A percentile compares a stretch with the other conserved stretches of the same genome.
These are phyloP conservation scores for Eucalyptus cloeziana DNA, from an alignment of 345 rosid genomes.

Conservation along the genomic window DNA sequence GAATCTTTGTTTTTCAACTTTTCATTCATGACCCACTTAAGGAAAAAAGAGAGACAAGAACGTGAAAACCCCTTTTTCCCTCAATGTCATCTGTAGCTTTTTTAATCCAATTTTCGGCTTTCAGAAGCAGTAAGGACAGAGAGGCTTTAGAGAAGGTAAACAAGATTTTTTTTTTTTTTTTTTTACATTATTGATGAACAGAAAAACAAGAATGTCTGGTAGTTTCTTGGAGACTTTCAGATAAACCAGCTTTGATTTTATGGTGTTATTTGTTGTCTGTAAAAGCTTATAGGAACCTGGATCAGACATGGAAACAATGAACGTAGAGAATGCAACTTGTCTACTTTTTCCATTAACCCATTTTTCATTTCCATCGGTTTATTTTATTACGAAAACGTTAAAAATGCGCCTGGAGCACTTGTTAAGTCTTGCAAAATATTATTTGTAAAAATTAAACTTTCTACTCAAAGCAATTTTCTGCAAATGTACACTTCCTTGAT, in stretches of 20 bases:
- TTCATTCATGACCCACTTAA: neutral
- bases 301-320: neutral
- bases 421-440: neutral
- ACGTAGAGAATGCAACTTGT: neutral
- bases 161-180: fast-evolving
- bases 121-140: neutral
- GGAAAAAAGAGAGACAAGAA: neutral
- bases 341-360: neutral
- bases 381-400: neutral
- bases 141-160: neutral
- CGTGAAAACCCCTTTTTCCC: neutral
- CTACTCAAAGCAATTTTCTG: neutral
- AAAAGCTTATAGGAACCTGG: neutral
- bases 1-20: neutral
- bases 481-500: neutral
- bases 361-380: neutral
- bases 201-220: neutral
- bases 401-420: neutral
- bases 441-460: neutral
- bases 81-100: neutral
- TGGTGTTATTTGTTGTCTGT: neutral
- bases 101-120: neutral
- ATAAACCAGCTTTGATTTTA: neutral
- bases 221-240: neutral
- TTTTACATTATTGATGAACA: neutral